Evolutionary conservation across 2,329 filamentous ascomycete species (phyloP), one percentile per base, ranked within the genome.

Genomic region (Scytalidium sp.): DNA sequence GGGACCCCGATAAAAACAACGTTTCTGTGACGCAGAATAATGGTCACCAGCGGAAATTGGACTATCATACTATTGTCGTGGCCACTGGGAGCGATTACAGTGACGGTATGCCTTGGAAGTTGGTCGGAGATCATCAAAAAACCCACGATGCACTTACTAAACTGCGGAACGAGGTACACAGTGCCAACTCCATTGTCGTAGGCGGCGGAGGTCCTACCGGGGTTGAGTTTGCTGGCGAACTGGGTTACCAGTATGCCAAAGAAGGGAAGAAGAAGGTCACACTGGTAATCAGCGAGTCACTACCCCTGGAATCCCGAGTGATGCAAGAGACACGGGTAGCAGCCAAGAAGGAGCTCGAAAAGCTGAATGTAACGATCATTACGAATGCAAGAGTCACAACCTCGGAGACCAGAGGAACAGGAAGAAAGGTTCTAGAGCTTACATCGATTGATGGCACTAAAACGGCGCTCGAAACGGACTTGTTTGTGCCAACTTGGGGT

Each of bases 321-420:
- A 32, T 23, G n/a, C 8, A 43, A 20, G 17, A 11, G 19, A 41
- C 23, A 43, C n/a, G n/a, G n/a, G n/a, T 21, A 1, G 61, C 66
- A n/a, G 74, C 74, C 2, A 65, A 69, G 49, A 63, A 63, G 49
- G 75, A 82, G 64, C 74, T 85, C n/a, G 64, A 66, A 50, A 75
- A 74, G 58, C 70, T 85, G 22, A 70, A 75, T 45, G 79, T 85
- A 22, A 66, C 71, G 21, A 64, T 84, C 42, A 63, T 67, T 44
- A 69, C 67, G 39, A 62, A 66, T 41, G 67, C 74, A 1, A 69
- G 70, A 41, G 75, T 81, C 15, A 60, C 62, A 2, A 59, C 58
- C 2, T 57, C 68, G n/a, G 58, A 59, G n/a, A 55, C 59, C 3
- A 57, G n/a, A n/a, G n/a, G n/a, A n/a, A n/a, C n/a, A n/a, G n/a